Evolutionary conservation across 2,329 filamentous ascomycete species (phyloP), one percentile per base, ranked within the genome.

Genomic region (Byssoonygena ceratinophila): DNA sequence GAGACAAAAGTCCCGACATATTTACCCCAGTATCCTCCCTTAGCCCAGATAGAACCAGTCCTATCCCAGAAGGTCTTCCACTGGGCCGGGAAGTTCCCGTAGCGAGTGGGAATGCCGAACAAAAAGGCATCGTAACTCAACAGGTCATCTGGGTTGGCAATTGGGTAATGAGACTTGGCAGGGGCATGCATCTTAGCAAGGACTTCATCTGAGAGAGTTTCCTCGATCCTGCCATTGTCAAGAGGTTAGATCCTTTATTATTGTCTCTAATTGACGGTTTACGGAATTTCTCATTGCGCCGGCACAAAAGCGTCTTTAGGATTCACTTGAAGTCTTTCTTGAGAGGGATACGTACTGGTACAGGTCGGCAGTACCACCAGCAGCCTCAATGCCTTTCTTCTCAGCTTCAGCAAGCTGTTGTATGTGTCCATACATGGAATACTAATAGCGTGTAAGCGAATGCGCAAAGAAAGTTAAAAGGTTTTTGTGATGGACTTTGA

Each of bases 41-140:
- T 69, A 56, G 77, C 73, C 92, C 92, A 97, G 71, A 92, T 85
- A 61, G 79, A 76, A 65, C 91, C 91, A 22, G 88, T 90, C 72
- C 80, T 79, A 76, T 98, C 92, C 86, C 89, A 94, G 68, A 75
- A 75, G 51, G 69, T 71, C 78, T 92, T 96, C 86, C 86, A 96
- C 75, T 98, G 92, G 16, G 84, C 87, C 46, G 91, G 90, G 79
- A 95, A 95, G 81, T 94, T 97, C 63, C 92, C 92, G 75, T 87
- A 98, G 60, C 92, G 82, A 48, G 92, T 98, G 55, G 92, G 92
- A 69, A 97, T 92, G 60, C 92, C 92, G 63, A 97, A 79, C 59
- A 98, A 83, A 76, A 96, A 83, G 60, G 76, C 92, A 65, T 97
- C 90, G 74, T 94, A 97, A 50, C 75, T 58, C 65, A 83, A 80